A percentile compares a stretch with the other conserved stretches of the same genome.
phyloP scores from a whole-genome alignment of 176 grass and related monocot genomes.

The Musa troglodytarum region DNA sequence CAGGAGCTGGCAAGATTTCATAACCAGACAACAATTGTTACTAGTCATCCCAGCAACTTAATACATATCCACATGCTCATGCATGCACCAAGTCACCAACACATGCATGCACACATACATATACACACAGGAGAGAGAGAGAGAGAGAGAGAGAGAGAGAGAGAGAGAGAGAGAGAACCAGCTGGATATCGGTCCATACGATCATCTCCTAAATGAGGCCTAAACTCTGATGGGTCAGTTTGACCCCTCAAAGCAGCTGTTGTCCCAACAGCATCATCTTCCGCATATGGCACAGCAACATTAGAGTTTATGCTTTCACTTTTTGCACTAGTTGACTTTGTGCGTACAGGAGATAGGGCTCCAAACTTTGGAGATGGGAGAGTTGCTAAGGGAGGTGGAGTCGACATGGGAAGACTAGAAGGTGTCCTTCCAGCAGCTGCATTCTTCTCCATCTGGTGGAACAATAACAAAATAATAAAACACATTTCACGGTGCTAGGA shows the following conservation, averaged over 20 bases:
- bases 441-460: conserved; percentile 89
- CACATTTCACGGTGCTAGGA: neutral
- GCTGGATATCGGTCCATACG: conserved; percentile 50
- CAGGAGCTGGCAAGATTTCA: conserved; percentile 5
- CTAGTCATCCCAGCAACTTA: neutral
- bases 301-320: conserved; percentile 18
- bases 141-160: neutral
- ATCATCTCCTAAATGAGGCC: conserved; percentile 37
- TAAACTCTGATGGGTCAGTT: conserved; percentile 28
- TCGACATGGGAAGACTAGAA: conserved; percentile 78
- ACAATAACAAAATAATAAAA: conserved; percentile 12
- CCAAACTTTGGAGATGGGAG: conserved; percentile 86
- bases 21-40: neutral
- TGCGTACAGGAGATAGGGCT: conserved; percentile 70
- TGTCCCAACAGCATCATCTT: conserved; percentile 35
- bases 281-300: conserved; percentile 8
- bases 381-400: conserved; percentile 78
- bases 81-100: too few species aligned
- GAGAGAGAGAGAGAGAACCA: conserved; percentile 32
- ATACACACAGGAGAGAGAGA: too few species aligned
- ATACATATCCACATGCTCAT: too few species aligned
- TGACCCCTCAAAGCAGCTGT: conserved; percentile 43
- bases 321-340: conserved; percentile 57
- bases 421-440: conserved; percentile 73
- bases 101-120: too few species aligned